Evolutionary conservation across 2,329 filamentous ascomycete species (phyloP), one percentile per base, ranked within the genome.

Genomic region (Penicillium griseofulvum): DNA sequence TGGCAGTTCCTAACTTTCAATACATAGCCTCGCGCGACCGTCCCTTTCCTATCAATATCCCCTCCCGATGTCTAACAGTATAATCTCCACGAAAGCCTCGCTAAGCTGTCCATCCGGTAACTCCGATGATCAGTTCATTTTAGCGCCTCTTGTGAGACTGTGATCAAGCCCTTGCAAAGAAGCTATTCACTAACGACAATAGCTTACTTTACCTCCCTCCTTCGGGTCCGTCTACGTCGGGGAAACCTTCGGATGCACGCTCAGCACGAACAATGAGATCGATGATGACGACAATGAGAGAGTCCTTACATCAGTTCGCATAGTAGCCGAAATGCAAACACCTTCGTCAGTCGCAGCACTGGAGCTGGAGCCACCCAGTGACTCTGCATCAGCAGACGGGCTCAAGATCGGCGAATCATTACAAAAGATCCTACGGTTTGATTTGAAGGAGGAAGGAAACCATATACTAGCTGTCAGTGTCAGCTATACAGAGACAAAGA

Each of bases 191-290:
- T 59, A 29, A 33, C 38, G 28, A 9, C 42, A 52, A 39, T 46
- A 80, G 64, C 83, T 97, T 66, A 94, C 90, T 44, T 86, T 97
- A 1, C 93, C 94, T 10, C 87, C 91, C 16, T 88, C 91, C 0
- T 97, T 99, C 72, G 93, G 92, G 42, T 93, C 90, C 12, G 92
- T 93, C 9, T 97, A 97, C 72, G 93, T 97, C 19, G 94, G 94
- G 65, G 92, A 97, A 77, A 91, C 88, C 0, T 97, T 99, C 75
- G 87, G 88, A 61, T 99, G 94, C 75, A 96, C 93, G 1, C 81
- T 97, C 22, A 96, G 92, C 76, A 92, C 90, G n/a, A 97, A 96
- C 78, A 93, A 97, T 71, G 93, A 97, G 68, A 74, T 86, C 1
- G 65, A 71, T 19, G 61, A 73, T 8, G 68, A 72, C 26, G 69